A percentile compares a stretch with the other conserved stretches of the same genome.
Conservation (phyloP, 345 rosid genomes). For the Schrenkiella parvula region DNA sequence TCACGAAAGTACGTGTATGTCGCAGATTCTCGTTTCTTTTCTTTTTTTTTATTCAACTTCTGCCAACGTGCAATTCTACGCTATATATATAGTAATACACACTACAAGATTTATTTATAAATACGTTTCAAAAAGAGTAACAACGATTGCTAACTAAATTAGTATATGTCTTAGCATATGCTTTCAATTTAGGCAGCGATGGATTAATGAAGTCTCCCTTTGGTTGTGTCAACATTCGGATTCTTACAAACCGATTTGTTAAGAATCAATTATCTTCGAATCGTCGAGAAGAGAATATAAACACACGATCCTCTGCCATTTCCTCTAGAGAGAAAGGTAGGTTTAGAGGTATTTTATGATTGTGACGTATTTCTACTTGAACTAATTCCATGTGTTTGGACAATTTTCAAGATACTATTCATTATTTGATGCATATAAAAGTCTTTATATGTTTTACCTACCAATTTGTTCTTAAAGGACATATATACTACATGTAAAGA, state of each 20-base stretch:
- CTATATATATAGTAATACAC: background rate
- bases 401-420: conserved; percentile 23
- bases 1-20: conserved; percentile 20
- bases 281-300: conserved; percentile 24
- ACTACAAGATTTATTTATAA: no score
- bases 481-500: background rate
- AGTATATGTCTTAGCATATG: conserved; percentile 36
- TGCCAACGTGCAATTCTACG: conserved; percentile 7
- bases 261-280: conserved; percentile 24
- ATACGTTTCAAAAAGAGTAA: conserved; percentile 5
- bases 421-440: background rate
- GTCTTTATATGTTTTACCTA: background rate
- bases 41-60: conserved; percentile 10
- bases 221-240: conserved; percentile 21
- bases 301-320: conserved; percentile 9
- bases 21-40: background rate
- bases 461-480: background rate
- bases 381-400: conserved; percentile 30
- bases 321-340: conserved; percentile 4
- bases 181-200: conserved; percentile 19
- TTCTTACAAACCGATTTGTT: conserved; percentile 15
- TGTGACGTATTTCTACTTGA: conserved; percentile 33
- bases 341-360: conserved; percentile 24
- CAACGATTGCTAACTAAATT: conserved; percentile 13
- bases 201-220: conserved; percentile 17